Percentiles rank a stretch among this genome's conserved stretches.
Conservation (phyloP, 1,284 basidiomycete genomes). For the Hymenochaete sp. region DNA sequence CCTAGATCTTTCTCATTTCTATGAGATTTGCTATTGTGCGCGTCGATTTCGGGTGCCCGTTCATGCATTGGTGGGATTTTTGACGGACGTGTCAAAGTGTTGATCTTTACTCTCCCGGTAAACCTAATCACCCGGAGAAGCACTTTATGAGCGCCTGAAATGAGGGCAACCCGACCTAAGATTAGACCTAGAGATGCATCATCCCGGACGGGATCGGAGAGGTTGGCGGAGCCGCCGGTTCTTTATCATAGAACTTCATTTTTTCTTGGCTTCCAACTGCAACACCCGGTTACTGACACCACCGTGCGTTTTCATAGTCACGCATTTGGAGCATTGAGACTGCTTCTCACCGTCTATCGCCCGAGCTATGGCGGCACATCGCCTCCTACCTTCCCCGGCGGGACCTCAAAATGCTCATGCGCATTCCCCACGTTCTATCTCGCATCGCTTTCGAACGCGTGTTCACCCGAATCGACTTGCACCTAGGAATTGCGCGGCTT, state of each 20-base stretch:
- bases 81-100: no score
- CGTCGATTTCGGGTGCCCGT: no score
- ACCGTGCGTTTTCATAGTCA: constrained; percentile 10
- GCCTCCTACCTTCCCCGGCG: constrained; percentile 50
- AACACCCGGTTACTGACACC: neutral
- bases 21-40: no score
- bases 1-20: no score
- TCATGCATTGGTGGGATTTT: no score
- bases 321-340: constrained; percentile 17
- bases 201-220: no score
- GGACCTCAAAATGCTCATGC: constrained; percentile 57
- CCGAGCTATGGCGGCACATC: constrained; percentile 65
- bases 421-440: constrained; percentile 57
- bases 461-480: constrained; percentile 54
- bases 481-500: constrained; percentile 34
- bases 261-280: neutral
- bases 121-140: no score
- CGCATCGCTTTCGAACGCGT: constrained; percentile 59
- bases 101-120: no score
- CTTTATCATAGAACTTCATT: neutral
- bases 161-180: no score
- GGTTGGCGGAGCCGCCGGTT: neutral
- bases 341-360: constrained; percentile 41
- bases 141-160: no score
- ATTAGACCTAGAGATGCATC: no score